Conservation (phyloP, 2,329 filamentous ascomycete genomes). For the Paecilomyces variotii region DNA sequence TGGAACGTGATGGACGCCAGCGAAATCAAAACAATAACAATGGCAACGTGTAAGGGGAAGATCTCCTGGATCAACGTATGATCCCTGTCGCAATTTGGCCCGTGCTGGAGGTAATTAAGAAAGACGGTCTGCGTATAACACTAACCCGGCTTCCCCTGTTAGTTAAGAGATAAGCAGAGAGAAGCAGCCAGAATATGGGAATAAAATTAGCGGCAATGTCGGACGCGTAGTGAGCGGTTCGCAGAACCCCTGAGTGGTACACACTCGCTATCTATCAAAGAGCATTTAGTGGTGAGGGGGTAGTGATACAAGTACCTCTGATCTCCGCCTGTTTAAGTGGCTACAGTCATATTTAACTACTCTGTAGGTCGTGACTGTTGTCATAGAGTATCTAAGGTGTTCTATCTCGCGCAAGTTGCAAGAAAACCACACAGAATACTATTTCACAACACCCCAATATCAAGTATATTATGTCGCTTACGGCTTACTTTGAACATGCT, state of each 20-base stretch:
- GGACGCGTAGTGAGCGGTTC: not conserved
- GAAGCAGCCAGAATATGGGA: not conserved
- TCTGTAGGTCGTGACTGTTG: not conserved
- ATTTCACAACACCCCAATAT: not conserved
- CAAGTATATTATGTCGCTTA: not conserved
- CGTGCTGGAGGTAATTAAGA: not conserved
- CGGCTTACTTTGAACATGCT: not conserved
- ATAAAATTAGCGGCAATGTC: not conserved
- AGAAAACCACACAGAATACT: not conserved
- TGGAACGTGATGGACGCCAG: not conserved
- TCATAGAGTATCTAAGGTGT: not conserved
- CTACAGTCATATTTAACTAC: not conserved
- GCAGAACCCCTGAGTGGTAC: not conserved
- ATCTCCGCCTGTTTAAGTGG: not conserved
- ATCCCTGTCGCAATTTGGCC: not conserved
- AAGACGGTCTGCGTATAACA: not conserved
- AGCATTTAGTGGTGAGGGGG: not conserved
- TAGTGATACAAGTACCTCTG: not conserved
- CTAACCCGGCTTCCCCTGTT: too few species aligned
- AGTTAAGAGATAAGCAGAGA: not conserved
- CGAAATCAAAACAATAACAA: not conserved
- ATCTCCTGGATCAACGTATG: not conserved
- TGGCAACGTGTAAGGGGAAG: not conserved
- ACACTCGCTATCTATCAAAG: not conserved
- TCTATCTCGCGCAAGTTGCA: not conserved